These are phyloP conservation scores for Geranomyces variabilis DNA, from an alignment of 192 early-diverging fungal genomes.

Conservation along the genomic window DNA sequence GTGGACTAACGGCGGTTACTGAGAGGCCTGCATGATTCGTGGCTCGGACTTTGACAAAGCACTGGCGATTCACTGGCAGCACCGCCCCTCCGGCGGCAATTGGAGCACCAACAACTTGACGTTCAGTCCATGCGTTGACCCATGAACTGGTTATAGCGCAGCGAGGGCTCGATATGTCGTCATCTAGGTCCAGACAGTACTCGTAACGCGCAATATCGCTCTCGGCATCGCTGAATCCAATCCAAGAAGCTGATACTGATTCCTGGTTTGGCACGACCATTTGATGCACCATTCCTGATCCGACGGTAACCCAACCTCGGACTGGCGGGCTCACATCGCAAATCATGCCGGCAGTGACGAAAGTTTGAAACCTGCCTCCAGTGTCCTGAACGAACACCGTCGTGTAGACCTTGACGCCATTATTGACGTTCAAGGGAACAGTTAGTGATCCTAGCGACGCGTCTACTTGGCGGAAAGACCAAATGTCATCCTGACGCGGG, in stretches of 20 bases:
- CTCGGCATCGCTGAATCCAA: constrained; percentile 10
- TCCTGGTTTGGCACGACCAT: not conserved
- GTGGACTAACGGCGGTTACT: too few relatives aligned
- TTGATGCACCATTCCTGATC: constrained; percentile 2
- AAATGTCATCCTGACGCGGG: constrained; percentile 2
- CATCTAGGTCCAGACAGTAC: not conserved
- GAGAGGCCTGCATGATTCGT: constrained; percentile 4
- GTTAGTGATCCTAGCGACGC: not conserved
- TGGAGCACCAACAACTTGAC: too few relatives aligned
- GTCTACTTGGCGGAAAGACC: not conserved
- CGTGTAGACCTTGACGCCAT: constrained; percentile 2
- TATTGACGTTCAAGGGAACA: too few relatives aligned
- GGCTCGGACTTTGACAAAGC: not conserved
- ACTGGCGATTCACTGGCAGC: not conserved
- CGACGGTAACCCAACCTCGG: not conserved
- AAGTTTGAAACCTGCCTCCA: not conserved
- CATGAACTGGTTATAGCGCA: too few relatives aligned
- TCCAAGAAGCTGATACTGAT: constrained; percentile 2
- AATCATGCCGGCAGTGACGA: not conserved
- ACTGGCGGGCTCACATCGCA: not conserved
- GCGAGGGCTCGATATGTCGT: too few relatives aligned
- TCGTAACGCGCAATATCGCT: not conserved
- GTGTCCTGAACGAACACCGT: constrained; percentile 1
- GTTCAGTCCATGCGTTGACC: too few relatives aligned
- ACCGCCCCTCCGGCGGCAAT: too few relatives aligned